Base-by-base conservation (phyloP, 192 early-diverging fungal genomes). In the Linnemannia zychae region DNA sequence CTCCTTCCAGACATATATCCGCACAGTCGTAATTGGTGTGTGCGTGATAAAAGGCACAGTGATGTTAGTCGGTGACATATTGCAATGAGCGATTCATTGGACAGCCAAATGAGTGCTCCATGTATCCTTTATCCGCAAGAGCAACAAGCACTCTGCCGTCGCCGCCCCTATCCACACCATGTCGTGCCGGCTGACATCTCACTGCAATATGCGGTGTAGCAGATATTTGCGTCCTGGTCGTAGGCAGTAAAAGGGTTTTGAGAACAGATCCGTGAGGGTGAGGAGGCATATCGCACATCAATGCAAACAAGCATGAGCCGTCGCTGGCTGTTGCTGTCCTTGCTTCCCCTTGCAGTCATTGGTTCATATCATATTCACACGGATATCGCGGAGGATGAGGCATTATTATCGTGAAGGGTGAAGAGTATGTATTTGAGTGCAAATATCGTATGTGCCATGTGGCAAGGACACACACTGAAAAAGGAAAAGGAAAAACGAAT, bases 361-460 rank as follows among this genome's bases (percentile, higher is more conserved):
- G 57, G 57, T 63, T 28, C 57, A 63, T 13, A 11, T 28, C 57
- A 63, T 12, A 31, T 63, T 28, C 57, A 63, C 28, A 63, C 28
- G 24, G 12, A 63, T 63, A 63, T 28, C 57, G 31, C 57, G 31
- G 57, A 63, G 11, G 9, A 44, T 63, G 57, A 63, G 28, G 57
- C 57, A 63, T 63, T 63, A 63, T 63, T 63, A 31, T 63, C 28
- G 24, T 63, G 6, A 28, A 28, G 24, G 24, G n/a, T n/a, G n/a
- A n/a, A n/a, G n/a, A 1, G 53, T 60, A 22, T 63, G 15, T 31
- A 31, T 63, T 9, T 33, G 57, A 15, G 28, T 63, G 57, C 31
- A 28, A 63, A 63, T 63, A 63, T 63, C 57, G 24, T 31, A 31
- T 9, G 9, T 63, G 57, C 57, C 57, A 68, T 68, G 67, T 68